Conservation (phyloP, 2,329 filamentous ascomycete species). For the Ophiostoma pallidulum region DNA sequence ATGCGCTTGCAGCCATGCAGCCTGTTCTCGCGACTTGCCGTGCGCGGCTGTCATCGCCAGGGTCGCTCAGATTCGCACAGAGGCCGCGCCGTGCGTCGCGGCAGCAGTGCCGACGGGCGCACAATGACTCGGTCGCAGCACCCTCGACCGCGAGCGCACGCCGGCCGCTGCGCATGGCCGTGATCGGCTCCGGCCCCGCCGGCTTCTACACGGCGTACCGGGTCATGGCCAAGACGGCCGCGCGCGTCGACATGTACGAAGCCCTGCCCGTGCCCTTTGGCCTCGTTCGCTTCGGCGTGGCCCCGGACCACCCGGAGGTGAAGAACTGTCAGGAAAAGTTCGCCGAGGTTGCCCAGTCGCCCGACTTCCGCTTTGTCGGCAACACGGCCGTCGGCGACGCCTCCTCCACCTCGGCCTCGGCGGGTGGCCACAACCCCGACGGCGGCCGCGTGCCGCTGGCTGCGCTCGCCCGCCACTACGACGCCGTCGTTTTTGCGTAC, state of each 20-base stretch:
- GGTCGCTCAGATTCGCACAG: background rate
- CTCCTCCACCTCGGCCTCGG: too few species aligned
- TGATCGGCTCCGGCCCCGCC: slow-evolving; percentile 88
- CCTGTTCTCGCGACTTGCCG: slow-evolving; percentile 5
- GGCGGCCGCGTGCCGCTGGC: slow-evolving; percentile 53
- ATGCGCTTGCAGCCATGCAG: slow-evolving; percentile 8
- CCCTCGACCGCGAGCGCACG: too few species aligned
- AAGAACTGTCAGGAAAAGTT: slow-evolving; percentile 99
- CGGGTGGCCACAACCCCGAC: slow-evolving; percentile 26
- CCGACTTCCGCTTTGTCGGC: slow-evolving; percentile 81
- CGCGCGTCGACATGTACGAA: slow-evolving; percentile 91
- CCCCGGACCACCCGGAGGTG: slow-evolving; percentile 97
- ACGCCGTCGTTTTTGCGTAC: slow-evolving; percentile 87
- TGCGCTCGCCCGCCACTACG: slow-evolving; percentile 69
- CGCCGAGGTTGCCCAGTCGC: slow-evolving; percentile 71
- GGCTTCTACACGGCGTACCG: slow-evolving; percentile 92
- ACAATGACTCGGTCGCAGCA: background rate
- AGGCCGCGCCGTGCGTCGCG: background rate
- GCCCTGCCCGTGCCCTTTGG: slow-evolving; percentile 86
- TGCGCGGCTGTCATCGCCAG: slow-evolving; percentile 1
- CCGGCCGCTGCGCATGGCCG: slow-evolving; percentile 59
- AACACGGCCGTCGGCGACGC: slow-evolving; percentile 66
- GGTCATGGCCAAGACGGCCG: slow-evolving; percentile 65
- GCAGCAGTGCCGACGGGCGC: background rate
- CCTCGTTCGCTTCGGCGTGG: slow-evolving; percentile 85